phyloP scores from a whole-genome alignment of 192 early-diverging fungal species.

The Coemansia sp. region DNA sequence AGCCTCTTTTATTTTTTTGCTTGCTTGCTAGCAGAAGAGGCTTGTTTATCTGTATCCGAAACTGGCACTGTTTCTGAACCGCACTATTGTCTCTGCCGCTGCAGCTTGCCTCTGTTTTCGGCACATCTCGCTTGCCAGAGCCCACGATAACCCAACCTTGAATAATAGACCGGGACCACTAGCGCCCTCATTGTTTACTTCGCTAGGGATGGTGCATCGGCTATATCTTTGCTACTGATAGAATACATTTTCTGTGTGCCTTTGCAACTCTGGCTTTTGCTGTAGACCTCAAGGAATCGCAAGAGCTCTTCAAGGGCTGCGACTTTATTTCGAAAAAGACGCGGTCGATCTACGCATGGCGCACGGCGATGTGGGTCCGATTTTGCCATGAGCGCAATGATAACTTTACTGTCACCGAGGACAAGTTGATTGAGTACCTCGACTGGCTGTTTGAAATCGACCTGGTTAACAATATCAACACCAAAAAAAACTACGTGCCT shows the following conservation, averaged over 20 bases:
- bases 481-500: slow-evolving; percentile 56
- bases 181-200: background rate
- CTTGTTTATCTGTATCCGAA: background rate
- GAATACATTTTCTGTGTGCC: background rate
- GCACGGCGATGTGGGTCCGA: slow-evolving; percentile 52
- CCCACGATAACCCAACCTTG: background rate
- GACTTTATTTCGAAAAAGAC: slow-evolving; percentile 58
- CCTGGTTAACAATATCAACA: slow-evolving; percentile 56
- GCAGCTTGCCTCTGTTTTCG: background rate
- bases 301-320: slow-evolving; percentile 50
- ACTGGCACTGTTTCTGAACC: background rate
- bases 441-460: slow-evolving; percentile 58
- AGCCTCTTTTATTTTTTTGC: background rate
- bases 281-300: slow-evolving; percentile 57
- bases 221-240: background rate
- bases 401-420: slow-evolving; percentile 48
- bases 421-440: slow-evolving; percentile 47
- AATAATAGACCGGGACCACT: background rate
- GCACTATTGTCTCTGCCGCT: background rate
- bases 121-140: background rate
- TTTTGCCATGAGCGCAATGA: slow-evolving; percentile 47
- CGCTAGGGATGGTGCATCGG: background rate
- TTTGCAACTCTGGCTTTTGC: background rate
- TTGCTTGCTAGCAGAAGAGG: slow-evolving; percentile 1
- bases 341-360: slow-evolving; percentile 55